Evolutionary conservation across 495 filamentous ascomycete species (phyloP), one percentile per base, ranked within the genome.

Genomic region (Rhypophila decipiens): DNA sequence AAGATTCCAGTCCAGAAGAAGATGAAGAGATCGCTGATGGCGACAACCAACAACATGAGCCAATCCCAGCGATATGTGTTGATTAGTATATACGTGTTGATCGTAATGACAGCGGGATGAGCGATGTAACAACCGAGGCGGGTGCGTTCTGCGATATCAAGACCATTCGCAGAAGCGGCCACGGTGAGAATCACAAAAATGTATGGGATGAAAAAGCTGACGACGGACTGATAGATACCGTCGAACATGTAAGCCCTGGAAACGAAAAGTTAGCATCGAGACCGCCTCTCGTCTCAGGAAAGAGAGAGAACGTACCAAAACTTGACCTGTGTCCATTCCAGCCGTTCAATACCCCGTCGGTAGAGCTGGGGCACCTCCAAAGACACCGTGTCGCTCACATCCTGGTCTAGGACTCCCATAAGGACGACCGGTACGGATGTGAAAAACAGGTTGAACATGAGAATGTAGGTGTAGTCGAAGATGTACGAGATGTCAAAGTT

Each of bases 61-160:
- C 91, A 97, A 64, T 99, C 94, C 94, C 94, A 97, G 47, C 90
- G 76, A 64, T 93, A 97, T 4, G 86, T 90, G 64, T 99, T 99
- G 70, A 99, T 77, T 52, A 97, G 70, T 56, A 99, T 85, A 71
- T 97, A 99, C 45, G 82, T 62, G 61, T 99, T 99, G 68, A 95
- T 93, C 36, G 83, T 83, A 56, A 95, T 72, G 37, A 94, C 81
- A 12, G 87, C 80, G 42, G 84, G 86, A 42, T 82, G 77, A 3
- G 80, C 89, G 45, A 96, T 78, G 56, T 88, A 88, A 42, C 85
- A 73, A 47, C 94, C 94, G 58, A 99, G 82, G 42, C 90, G 83
- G 40, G 80, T 78, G 44, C 84, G 77, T 58, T 95, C 90, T 44
- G 74, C 73, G 29, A 97, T 68, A 43, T 82, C 78, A 12, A 82